A percentile compares a stretch with the other conserved stretches of the same genome.
These are phyloP conservation scores for Cymbopogon citratus DNA, from an alignment of 176 grass and related monocot species.

Conservation along the genomic window DNA sequence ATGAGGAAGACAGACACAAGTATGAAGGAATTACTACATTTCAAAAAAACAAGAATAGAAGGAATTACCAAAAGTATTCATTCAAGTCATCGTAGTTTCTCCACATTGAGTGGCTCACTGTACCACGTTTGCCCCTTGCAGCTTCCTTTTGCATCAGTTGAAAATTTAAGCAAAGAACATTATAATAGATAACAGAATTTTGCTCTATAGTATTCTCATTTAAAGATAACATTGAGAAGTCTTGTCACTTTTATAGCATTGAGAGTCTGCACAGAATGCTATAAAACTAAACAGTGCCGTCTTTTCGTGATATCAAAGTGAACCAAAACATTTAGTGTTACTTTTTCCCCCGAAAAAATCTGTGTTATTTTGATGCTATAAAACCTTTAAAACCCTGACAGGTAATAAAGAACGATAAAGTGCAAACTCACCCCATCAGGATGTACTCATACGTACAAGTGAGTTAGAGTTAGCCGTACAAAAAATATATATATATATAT, in stretches of 20 bases:
- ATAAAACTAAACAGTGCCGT: not conserved
- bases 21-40: constrained; percentile 43
- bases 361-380: not conserved
- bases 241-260: not conserved
- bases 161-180: constrained; percentile 13
- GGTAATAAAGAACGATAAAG: not conserved
- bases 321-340: not conserved
- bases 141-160: constrained; percentile 68
- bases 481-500: not conserved
- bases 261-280: not conserved
- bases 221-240: not conserved
- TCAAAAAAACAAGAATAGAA: not conserved
- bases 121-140: constrained; percentile 51
- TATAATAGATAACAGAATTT: not conserved
- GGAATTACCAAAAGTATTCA: constrained; percentile 84
- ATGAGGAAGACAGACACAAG: not conserved
- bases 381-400: not conserved
- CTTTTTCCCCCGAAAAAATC: not conserved
- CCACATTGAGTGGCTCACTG: constrained; percentile 84
- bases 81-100: constrained; percentile 99
- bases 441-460: not conserved
- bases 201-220: not conserved
- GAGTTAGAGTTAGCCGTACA: not conserved
- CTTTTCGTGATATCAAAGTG: not conserved
- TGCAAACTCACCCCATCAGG: not conserved